Evolutionary conservation across 768 basidiomycete species (phyloP), one percentile per base, ranked within the genome.

Genomic region (Pleurotus tuber-regium): DNA sequence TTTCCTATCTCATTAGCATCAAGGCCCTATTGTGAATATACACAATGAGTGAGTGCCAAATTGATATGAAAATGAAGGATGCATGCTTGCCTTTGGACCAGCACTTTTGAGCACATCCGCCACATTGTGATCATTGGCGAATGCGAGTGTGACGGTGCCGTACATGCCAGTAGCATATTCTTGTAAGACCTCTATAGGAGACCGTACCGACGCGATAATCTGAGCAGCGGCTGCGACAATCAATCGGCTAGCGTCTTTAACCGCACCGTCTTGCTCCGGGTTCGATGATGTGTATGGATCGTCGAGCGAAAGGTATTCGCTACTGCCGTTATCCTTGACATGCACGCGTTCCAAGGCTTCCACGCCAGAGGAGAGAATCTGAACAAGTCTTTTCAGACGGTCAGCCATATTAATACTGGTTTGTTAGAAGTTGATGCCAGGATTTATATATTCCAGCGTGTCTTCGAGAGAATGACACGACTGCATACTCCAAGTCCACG

Each of bases 21-120:
- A 25, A 68, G 52, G 2, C 68, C 68, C 66, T 68, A n/a, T n/a
- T 46, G 7, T 6, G 26, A n/a, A n/a, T 12, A 29, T 6, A 43
- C 14, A 14, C 14, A 12, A 19, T 18, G 31, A 18, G 21, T 23
- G 26, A 28, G 4, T 19, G 24, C 36, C 36, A 8, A 48, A 16
- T 43, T n/a, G n/a, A 29, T 11, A 24, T 31, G 18, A 40, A 11
- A 28, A 18, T 23, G 2, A 10, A 41, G 51, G 29, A 25, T 23
- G n/a, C n/a, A 52, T 18, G 40, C 53, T 11, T 33, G 67, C 70
- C 36, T 67, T 40, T 2, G 65, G 61, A 9, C 75, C 75, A 10
- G 66, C 72, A 48, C 71, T 71, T 1, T 69, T 62, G 12, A 77
- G 56, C 1, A 75, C 70, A 52, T 75, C 74, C 2, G 66, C 66